Evolutionary conservation across 805 yeast species (phyloP).

Genomic region (Cyberlindnera bimundalis): DNA sequence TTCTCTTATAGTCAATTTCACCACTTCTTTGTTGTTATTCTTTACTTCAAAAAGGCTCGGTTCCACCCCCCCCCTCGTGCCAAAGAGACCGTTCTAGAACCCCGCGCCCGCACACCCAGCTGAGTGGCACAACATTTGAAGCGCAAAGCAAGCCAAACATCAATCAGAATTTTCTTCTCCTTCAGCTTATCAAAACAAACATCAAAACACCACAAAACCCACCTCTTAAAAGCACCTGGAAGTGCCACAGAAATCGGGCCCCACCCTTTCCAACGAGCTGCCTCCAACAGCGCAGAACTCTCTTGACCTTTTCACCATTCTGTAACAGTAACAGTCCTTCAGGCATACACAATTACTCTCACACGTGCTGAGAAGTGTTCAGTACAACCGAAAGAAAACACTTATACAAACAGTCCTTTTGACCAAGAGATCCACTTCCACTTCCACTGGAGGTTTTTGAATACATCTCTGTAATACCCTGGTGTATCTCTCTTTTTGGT

Average conservation of each 20-base stretch:
- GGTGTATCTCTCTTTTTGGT: no score
- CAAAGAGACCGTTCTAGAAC: conserved; percentile 2
- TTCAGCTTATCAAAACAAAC: background rate
- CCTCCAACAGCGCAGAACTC: background rate
- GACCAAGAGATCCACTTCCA: no score
- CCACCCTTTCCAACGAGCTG: background rate
- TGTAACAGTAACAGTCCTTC: no score
- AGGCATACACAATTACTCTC: no score
- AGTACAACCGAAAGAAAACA: no score
- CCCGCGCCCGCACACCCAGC: conserved; percentile 4
- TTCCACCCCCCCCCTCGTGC: background rate
- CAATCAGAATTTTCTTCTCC: background rate
- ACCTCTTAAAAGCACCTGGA: background rate
- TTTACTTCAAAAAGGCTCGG: no score
- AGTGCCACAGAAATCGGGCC: background rate
- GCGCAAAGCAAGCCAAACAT: background rate
- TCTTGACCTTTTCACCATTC: background rate
- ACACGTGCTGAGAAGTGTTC: no score
- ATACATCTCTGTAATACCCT: no score
- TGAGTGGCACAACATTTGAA: background rate
- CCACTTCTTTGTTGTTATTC: no score
- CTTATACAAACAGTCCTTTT: no score
- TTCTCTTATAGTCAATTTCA: no score
- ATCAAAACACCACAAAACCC: background rate
- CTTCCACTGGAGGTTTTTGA: no score